phyloP scores from a whole-genome alignment of 768 basidiomycete genomes.

The Xerocomus brunneocitrinus region DNA sequence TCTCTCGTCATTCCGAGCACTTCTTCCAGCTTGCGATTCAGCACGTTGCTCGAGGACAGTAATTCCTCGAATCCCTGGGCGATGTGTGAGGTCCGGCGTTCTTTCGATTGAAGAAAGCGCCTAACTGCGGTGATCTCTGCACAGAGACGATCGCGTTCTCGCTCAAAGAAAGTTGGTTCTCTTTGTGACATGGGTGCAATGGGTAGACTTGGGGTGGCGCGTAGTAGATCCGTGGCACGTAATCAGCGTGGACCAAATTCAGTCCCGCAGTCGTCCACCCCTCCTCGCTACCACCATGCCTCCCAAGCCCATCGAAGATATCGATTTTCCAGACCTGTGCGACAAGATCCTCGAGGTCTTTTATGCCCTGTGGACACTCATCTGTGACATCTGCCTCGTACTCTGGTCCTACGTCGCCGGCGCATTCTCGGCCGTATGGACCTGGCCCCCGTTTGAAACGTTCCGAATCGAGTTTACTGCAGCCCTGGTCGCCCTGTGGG shows the following conservation, averaged over 20 bases:
- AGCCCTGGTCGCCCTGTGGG: conserved; percentile 5
- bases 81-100: neutral
- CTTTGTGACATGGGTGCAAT: conserved; percentile 23
- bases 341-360: conserved; percentile 16
- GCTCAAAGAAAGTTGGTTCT: conserved; percentile 67
- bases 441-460: conserved; percentile 20
- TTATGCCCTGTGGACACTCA: conserved; percentile 2
- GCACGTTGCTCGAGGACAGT: conserved; percentile 74
- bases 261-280: neutral
- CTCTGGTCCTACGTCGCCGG: conserved; percentile 9
- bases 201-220: too few relatives aligned
- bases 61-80: conserved; percentile 83
- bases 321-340: conserved; percentile 15
- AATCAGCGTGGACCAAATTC: too few relatives aligned
- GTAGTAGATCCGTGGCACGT: too few relatives aligned
- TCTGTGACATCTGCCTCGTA: neutral
- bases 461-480: conserved; percentile 15
- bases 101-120: neutral
- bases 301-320: conserved; percentile 13
- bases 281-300: conserved; percentile 7
- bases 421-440: conserved; percentile 13
- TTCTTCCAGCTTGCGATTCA: conserved; percentile 91
- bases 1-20: conserved; percentile 89
- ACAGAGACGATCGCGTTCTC: conserved; percentile 70
- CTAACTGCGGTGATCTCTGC: conserved; percentile 70